Evolutionary conservation across 225 moss, liverwort and hornwort genomes (phyloP).

Genomic region (Marchantia paleacea): DNA sequence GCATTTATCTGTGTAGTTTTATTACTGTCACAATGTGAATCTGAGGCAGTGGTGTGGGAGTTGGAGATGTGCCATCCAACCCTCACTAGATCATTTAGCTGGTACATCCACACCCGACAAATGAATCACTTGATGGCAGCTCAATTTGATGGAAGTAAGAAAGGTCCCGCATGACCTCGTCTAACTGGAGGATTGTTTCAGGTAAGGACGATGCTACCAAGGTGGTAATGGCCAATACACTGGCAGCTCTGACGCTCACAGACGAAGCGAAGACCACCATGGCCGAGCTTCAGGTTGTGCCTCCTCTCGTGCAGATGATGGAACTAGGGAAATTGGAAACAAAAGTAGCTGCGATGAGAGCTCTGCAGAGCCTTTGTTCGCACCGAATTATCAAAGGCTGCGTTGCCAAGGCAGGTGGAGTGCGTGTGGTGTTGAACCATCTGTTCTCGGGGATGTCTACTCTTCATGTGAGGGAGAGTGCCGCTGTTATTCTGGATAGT

Average conservation of each 20-base stretch:
- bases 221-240: constrained; percentile 34
- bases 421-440: constrained; percentile 36
- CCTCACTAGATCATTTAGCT: no score
- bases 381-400: constrained; percentile 24
- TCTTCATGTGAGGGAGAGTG: constrained; percentile 33
- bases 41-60: background rate
- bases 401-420: constrained; percentile 35
- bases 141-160: background rate
- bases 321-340: constrained; percentile 25
- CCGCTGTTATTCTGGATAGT: constrained; percentile 35
- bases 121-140: no score
- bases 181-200: constrained; percentile 10
- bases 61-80: background rate
- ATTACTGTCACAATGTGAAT: no score
- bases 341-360: constrained; percentile 35
- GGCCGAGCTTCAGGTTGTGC: constrained; percentile 30
- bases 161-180: background rate
- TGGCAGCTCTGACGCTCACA: constrained; percentile 30
- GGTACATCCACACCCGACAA: no score
- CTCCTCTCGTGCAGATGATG: constrained; percentile 35
- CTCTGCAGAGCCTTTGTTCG: constrained; percentile 32
- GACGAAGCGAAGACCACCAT: constrained; percentile 34
- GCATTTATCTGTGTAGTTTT: no score
- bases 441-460: constrained; percentile 35
- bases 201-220: constrained; percentile 37